Base-by-base conservation (phyloP, 495 filamentous ascomycete genomes). In the Neurospora discreta region DNA sequence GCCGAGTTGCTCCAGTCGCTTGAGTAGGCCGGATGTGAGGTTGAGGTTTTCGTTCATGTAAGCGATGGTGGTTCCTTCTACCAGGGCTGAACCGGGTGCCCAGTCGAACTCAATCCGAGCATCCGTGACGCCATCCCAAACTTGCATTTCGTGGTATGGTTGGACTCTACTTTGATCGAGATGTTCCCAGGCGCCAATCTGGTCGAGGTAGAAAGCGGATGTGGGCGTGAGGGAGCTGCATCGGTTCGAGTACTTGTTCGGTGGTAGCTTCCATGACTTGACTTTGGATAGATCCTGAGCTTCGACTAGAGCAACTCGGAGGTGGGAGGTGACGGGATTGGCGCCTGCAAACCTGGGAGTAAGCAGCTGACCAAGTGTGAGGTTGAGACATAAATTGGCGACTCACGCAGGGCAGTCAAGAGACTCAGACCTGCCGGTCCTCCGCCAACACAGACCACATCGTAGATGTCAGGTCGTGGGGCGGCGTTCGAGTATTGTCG, bases 11-110 rank as follows among this genome's bases (percentile, higher is more conserved):
- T 89, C 84, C 70, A 98, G 84, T 3, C 90, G 87, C 30, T 84
- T 82, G 23, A 97, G 82, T 7, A 99, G 85, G 2, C 88, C 93
- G 15, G 88, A 88, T 15, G 92, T 92, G 18, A 97, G 86, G 77
- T 98, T 98, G 43, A 89, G 77, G 77, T 99, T 99, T 85, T 99
- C 95, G 36, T 88, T 92, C 95, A 99, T 99, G 77, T 93, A 95
- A 13, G 96, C 95, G 70, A 99, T 94, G 2, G 89, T 91, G 18
- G 80, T 79, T 20, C 75, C 76, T 13, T 73, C 79, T 46, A 81
- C 73, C 4, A 82, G 74, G 3, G 81, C 80, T 20, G 85, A 81
- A 33, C 86, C 85, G 20, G 83, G 81, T 33, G 85, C 82, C 87
- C 89, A 91, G 81, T 95, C 91, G 80, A 99, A 99, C 71, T 91